Evolutionary conservation across 306 rosid genomes (phyloP), one percentile per base, ranked within the genome.

Genomic region (Lathyrus oleraceus): DNA sequence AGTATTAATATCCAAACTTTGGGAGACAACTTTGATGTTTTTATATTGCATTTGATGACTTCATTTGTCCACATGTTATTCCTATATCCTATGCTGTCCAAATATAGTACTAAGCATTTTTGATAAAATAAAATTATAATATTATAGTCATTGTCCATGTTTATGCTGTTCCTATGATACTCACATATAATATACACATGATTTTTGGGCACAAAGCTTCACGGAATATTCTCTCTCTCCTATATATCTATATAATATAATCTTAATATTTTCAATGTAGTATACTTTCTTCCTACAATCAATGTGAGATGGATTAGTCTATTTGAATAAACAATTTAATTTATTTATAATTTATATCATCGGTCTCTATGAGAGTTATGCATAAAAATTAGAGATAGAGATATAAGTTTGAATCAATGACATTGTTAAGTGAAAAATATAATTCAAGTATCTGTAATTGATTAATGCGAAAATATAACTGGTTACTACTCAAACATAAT

Each of bases 1-100:
- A 35, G 10, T 61, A 2, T 36, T 38, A 60, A 67, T 51, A 48
- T 61, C 60, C 62, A 5, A 15, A 28, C 58, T 11, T 19, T 61
- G 28, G 43, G 44, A 60, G 21, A 35, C 56, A 45, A 59, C 75
- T 78, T 66, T 20, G 48, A 71, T 30, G 10, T 66, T 57, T 58
- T 39, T 72, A 47, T 78, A 78, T 72, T 72, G 32, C 8, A 35
- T 67, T 69, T 74, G 48, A 61, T 39, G 6, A 58, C 65, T 20
- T 59, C 14, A 30, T 67, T 6, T 66, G 62, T 67, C 79, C 61
- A 11, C 69, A 36, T 45, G 64, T 10, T 62, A 62, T 47, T 74
- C 57, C 25, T 17, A 39, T 10, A 74, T 17, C n/a, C 17, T 62
- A 69, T 17, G n/a, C 17, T 62, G 79, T 79, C 79, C 42, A 28